A percentile compares a stretch with the other conserved stretches of the same genome.
Conservation (phyloP, 257 asterid genomes). For the Eucommia ulmoides region DNA sequence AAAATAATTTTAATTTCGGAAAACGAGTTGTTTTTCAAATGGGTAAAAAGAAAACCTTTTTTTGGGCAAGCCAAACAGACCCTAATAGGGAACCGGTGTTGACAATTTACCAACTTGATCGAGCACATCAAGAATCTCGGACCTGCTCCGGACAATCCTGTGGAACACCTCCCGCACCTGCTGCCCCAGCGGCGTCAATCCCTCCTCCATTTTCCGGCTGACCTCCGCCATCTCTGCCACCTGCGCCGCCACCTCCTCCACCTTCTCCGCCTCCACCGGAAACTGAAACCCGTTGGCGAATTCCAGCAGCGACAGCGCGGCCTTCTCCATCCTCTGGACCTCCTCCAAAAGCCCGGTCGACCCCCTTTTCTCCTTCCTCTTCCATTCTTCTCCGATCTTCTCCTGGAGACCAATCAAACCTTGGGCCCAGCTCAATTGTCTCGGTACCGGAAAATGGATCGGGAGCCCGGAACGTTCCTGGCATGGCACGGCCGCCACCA, state of each 20-base stretch:
- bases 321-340: constrained; percentile 64
- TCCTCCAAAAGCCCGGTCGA: constrained; percentile 64
- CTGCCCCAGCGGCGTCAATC: constrained; percentile 57
- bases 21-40: too few species aligned
- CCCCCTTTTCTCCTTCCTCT: constrained; percentile 80
- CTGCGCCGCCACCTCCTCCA: constrained; percentile 31
- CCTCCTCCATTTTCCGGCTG: constrained; percentile 74
- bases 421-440: constrained; percentile 58
- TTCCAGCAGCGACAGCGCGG: constrained; percentile 42
- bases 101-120: constrained; percentile 60
- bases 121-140: constrained; percentile 63
- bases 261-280: constrained; percentile 72
- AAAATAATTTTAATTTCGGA: too few species aligned
- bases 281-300: constrained; percentile 45
- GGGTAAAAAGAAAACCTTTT: too few species aligned
- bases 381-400: constrained; percentile 80
- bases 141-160: constrained; percentile 85
- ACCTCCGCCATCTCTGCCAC: constrained; percentile 66
- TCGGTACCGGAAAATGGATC: constrained; percentile 40
- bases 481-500: constrained; percentile 84
- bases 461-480: constrained; percentile 62
- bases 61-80: too few species aligned
- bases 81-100: constrained; percentile 50
- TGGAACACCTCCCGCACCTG: constrained; percentile 83
- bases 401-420: constrained; percentile 54